Base-by-base conservation (phyloP, 2,329 filamentous ascomycete genomes). In the Colletotrichum godetiae region DNA sequence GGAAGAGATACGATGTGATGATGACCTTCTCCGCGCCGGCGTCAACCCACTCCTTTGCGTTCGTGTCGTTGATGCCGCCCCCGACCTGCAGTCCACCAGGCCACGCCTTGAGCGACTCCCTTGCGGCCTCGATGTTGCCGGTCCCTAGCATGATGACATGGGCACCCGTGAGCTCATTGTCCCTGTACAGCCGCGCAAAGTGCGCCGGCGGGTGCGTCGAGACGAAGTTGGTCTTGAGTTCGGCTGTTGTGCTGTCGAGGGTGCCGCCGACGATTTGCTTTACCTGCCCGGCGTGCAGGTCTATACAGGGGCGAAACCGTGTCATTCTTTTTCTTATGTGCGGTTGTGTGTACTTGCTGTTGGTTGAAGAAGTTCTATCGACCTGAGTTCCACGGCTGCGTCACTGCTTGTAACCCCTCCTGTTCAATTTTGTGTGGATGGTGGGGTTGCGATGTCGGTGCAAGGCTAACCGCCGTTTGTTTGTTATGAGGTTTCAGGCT, bases 181-280 rank as follows among this genome's bases (percentile, higher is more conserved):
- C 90, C 77, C 88, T 90, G 88, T 99, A 99, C 22, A 98, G 87
- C 70, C 87, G 84, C 42, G 95, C 94, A 82, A 94, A 99, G 85
- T 98, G 89, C 4, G 90, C 89, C 2, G 97, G 91, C 11, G 95
- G 93, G 74, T 96, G 92, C 61, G 92, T 90, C 11, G 97, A 98
- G 74, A 98, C 93, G 85, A 95, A 95, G 84, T 99, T 99, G 60
- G 96, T 98, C 85, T 95, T 93, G 69, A 98, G 88, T 69, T 90
- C 87, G 7, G 88, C 82, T 1, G 90, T 89, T 10, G 88, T 82
- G 80, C 89, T 89, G 84, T 93, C 93, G 75, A 99, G 89, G 1
- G 97, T 98, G 73, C 97, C 96, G 77, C 97, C 97, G 53, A 99
- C 95, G 78, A 99, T 99, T 83, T 99, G 97, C 87, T 99, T 99